Conservation (phyloP, 2,329 filamentous ascomycete genomes). For the Exophiala dermatitidis region DNA sequence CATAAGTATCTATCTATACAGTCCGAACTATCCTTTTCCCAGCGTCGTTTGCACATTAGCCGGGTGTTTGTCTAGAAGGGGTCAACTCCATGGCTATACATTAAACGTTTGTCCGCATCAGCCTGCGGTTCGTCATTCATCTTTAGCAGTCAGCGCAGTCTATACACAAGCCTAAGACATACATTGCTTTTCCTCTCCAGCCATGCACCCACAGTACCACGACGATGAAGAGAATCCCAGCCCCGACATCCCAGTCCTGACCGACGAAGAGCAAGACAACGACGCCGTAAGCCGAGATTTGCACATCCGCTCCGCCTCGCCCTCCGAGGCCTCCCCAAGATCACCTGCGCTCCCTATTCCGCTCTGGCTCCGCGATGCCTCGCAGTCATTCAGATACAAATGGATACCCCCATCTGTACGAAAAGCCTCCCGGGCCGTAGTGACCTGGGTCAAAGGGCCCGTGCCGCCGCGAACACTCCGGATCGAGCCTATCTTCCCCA, state of each 20-base stretch:
- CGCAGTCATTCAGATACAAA: conserved; percentile 41
- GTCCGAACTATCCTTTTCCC: too few relatives aligned
- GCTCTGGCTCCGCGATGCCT: conserved; percentile 44
- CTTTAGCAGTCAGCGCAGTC: too few relatives aligned
- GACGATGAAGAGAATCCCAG: conserved; percentile 23
- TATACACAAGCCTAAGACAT: too few relatives aligned
- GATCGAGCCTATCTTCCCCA: conserved; percentile 43
- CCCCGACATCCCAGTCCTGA: conserved; percentile 29
- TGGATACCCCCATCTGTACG: conserved; percentile 43
- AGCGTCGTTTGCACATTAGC: too few relatives aligned
- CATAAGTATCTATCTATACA: too few relatives aligned
- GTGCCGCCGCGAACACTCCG: conserved; percentile 40
- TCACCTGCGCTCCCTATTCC: conserved; percentile 31
- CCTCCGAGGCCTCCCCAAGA: conserved; percentile 19
- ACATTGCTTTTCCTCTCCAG: not conserved
- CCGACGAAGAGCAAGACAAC: conserved; percentile 32
- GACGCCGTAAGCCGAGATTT: conserved; percentile 34
- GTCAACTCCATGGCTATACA: too few relatives aligned
- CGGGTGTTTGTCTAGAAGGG: too few relatives aligned
- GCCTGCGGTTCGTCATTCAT: too few relatives aligned
- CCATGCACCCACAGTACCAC: conserved; percentile 16
- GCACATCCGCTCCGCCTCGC: conserved; percentile 24
- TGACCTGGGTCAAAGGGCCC: conserved; percentile 43
- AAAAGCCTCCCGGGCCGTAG: conserved; percentile 38
- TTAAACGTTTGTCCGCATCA: too few relatives aligned